Conservation (phyloP, 805 yeast species). For the Candida ascalaphidarum region DNA sequence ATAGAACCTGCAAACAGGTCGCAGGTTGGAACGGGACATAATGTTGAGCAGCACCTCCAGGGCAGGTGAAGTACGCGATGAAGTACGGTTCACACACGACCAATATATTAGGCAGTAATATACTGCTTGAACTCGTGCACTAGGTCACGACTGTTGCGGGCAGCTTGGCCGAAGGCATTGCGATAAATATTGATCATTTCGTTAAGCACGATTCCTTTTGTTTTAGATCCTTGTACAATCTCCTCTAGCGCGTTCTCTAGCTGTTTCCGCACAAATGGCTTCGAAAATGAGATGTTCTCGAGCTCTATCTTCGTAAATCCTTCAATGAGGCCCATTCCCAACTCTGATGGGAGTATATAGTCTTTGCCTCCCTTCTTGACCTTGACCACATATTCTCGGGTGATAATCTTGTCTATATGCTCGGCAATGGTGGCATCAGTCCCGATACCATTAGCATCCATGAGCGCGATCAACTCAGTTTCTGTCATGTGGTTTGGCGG, state of each 20-base stretch:
- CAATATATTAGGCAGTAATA: neutral
- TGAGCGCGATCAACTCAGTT: slow-evolving; percentile 79
- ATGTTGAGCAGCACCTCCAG: no score
- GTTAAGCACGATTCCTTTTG: slow-evolving; percentile 44
- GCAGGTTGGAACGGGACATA: no score
- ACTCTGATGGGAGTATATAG: slow-evolving; percentile 62
- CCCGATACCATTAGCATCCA: slow-evolving; percentile 97
- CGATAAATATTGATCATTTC: slow-evolving; percentile 51
- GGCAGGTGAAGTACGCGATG: no score
- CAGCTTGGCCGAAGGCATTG: slow-evolving; percentile 48
- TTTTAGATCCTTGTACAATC: slow-evolving; percentile 57
- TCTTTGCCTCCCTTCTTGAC: slow-evolving; percentile 27
- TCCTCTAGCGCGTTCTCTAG: slow-evolving; percentile 60
- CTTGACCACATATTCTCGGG: slow-evolving; percentile 57
- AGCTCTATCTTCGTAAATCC: slow-evolving; percentile 79
- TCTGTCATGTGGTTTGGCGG: slow-evolving; percentile 87
- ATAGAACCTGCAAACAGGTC: slow-evolving; percentile 3
- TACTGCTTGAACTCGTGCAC: slow-evolving; percentile 5
- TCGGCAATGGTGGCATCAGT: slow-evolving; percentile 99
- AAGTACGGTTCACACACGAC: no score
- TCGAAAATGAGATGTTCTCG: slow-evolving; percentile 65
- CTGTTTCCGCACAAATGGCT: slow-evolving; percentile 77
- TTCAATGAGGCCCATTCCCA: slow-evolving; percentile 82
- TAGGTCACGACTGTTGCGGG: slow-evolving; percentile 29
- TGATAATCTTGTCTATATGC: slow-evolving; percentile 75